Percentiles rank a stretch among this genome's conserved stretches.
These are phyloP conservation scores for Corylus heterophylla DNA, from an alignment of 306 rosid species.

Conservation along the genomic window DNA sequence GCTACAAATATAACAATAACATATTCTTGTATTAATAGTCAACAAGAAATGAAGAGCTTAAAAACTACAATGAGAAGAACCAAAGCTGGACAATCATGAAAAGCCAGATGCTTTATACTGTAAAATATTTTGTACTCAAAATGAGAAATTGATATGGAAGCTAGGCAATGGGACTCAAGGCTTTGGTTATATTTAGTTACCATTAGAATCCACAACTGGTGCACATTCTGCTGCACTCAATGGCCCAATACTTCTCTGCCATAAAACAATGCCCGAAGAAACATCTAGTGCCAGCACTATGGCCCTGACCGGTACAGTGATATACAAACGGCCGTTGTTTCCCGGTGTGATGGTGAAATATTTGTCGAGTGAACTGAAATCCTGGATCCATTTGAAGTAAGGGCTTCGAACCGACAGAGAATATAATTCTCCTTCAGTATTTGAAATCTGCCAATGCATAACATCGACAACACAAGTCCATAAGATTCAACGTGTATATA, in stretches of 20 bases:
- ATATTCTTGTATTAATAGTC: no score
- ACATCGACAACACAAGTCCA: slow-evolving; percentile 3
- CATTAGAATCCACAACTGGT: slow-evolving; percentile 77
- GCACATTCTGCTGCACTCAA: slow-evolving; percentile 46
- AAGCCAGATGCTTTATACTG: no score
- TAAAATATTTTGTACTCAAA: no score
- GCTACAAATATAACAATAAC: no score
- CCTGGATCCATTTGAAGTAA: slow-evolving; percentile 70
- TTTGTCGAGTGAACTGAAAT: slow-evolving; percentile 65
- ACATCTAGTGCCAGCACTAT: slow-evolving; percentile 71
- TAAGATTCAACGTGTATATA: background rate
- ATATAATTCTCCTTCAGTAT: slow-evolving; percentile 70
- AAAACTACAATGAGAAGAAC: no score
- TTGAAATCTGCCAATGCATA: slow-evolving; percentile 57
- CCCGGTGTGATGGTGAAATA: slow-evolving; percentile 61
- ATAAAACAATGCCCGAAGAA: slow-evolving; percentile 59
- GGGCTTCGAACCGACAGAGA: slow-evolving; percentile 56
- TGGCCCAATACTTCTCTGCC: slow-evolving; percentile 78
- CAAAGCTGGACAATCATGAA: no score
- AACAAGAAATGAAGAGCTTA: no score
- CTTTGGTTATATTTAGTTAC: slow-evolving; percentile 25
- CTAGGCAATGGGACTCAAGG: no score
- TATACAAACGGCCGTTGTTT: slow-evolving; percentile 75
- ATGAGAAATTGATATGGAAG: no score
- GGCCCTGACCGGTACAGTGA: slow-evolving; percentile 56